A percentile compares a stretch with the other conserved stretches of the same genome.
Conservation (phyloP, 768 basidiomycete species). For the Multifurca ochricompacta region DNA sequence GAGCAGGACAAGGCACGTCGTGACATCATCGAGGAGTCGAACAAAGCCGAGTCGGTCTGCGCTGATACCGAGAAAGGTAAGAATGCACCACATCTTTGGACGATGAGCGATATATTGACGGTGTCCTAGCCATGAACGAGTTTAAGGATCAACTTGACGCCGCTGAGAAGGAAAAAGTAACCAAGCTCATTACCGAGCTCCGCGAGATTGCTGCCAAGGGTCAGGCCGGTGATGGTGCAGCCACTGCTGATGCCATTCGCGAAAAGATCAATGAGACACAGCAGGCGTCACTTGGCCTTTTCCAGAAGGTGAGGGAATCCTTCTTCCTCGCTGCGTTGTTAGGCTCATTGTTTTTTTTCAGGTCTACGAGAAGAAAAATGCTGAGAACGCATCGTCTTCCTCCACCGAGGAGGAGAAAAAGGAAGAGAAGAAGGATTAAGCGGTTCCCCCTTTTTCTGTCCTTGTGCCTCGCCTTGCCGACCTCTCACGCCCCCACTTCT, state of each 20-base stretch:
- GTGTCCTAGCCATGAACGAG: slow-evolving; percentile 72
- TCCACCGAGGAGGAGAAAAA: slow-evolving; percentile 31
- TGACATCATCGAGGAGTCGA: slow-evolving; percentile 87
- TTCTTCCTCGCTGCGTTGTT: too few species aligned
- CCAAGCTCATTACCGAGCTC: slow-evolving; percentile 78
- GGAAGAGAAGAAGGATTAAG: slow-evolving; percentile 83
- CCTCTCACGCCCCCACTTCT: not conserved
- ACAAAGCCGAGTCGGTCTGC: slow-evolving; percentile 92
- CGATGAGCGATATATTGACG: too few species aligned
- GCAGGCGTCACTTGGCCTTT: slow-evolving; percentile 88
- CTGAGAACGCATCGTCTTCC: slow-evolving; percentile 44
- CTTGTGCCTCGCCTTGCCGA: not conserved
- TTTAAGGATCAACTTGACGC: slow-evolving; percentile 96
- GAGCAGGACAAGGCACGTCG: slow-evolving; percentile 88
- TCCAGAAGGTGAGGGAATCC: slow-evolving; percentile 64
- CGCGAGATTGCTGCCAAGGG: slow-evolving; percentile 87
- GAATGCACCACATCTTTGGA: slow-evolving; percentile 23
- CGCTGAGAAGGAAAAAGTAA: slow-evolving; percentile 89
- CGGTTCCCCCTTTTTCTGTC: not conserved
- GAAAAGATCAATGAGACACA: slow-evolving; percentile 93
- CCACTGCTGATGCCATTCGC: slow-evolving; percentile 83
- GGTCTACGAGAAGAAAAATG: slow-evolving; percentile 86
- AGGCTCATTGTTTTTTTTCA: not conserved
- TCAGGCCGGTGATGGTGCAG: slow-evolving; percentile 70
- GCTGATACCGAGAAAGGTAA: slow-evolving; percentile 92